A percentile compares a stretch with the other conserved stretches of the same genome.
Evolutionary conservation across 2,329 filamentous ascomycete genomes (phyloP).

Genomic region (Blumeria hordei): DNA sequence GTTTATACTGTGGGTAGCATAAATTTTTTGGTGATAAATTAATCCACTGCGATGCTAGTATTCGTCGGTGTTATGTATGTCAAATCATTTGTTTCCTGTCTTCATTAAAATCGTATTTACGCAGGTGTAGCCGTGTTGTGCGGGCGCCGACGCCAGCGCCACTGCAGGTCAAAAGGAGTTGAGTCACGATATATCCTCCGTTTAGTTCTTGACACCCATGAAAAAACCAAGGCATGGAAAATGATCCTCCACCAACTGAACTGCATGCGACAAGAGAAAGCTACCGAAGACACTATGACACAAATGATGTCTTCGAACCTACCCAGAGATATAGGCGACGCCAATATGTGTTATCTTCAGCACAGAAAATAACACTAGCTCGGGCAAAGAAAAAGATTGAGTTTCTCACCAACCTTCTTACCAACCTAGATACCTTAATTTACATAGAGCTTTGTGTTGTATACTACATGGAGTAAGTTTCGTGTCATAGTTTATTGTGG

Average conservation of each 20-base stretch:
- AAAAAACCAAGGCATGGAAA: conserved; percentile 3
- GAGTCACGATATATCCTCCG: no score
- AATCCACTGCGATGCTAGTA: no score
- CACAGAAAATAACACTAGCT: conserved; percentile 15
- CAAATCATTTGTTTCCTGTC: no score
- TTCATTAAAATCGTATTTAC: no score
- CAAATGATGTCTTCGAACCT: conserved; percentile 3
- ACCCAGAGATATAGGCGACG: conserved; percentile 2
- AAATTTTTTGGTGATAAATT: no score
- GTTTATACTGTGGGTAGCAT: no score
- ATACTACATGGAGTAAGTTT: conserved; percentile 47
- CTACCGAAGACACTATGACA: conserved; percentile 1
- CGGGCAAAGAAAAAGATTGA: conserved; percentile 26
- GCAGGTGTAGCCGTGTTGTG: no score
- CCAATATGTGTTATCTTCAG: conserved; percentile 6
- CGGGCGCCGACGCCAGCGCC: no score
- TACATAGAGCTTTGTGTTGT: conserved; percentile 39
- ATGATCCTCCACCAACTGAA: conserved; percentile 22
- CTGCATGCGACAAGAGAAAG: conserved; percentile 7
- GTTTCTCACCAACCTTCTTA: conserved; percentile 34
- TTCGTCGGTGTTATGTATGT: no score
- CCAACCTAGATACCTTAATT: conserved; percentile 35
- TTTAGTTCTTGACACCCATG: neutral
- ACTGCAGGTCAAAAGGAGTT: no score
- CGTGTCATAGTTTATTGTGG: neutral